Evolutionary conservation across 805 yeast species (phyloP), one percentile per base, ranked within the genome.

Genomic region (Hanseniaspora mollemarum): DNA sequence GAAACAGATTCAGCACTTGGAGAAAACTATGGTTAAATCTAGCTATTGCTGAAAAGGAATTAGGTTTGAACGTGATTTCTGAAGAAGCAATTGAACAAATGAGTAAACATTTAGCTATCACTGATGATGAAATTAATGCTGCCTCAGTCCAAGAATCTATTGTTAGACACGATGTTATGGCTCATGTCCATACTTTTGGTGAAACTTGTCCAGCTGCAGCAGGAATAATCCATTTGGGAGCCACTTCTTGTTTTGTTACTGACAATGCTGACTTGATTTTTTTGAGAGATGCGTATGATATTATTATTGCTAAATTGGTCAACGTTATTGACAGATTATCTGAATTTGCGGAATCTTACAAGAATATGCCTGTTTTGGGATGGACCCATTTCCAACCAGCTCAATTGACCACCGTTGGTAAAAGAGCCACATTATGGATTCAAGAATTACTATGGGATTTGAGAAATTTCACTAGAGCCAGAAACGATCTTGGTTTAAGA

Each of bases 341-440:
- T 54, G 72, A 83, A 65, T 92, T 92, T 67, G 97, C 98, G 42
- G 65, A 87, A 56, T 79, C 84, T 67, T 78, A 90, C 75, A 92
- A 92, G 72, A 97, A 92, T 67, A 69, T 88, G 69, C 97, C 98
- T 33, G 96, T 88, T 40, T 76, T 92, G 58, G 98, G 98, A 32
- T 92, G 97, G 97, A 92, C 98, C 53, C 98, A 92, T 70, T 92
- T 92, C 79, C 98, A 92, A 73, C 98, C 98, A 15, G 98, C 98
- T 49, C 98, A 92, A 73, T 78, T 92, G 67, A 90, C 97, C 58
- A 92, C 98, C 31, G 95, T 92, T 56, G 98, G 98, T 67, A 92
- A 92, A 75, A 83, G 98, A 71, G 94, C 95, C 52, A 87, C 96
- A 41, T 73, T 92, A 63, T 92, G 98, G 98, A 73, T 92, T 60